Base-by-base conservation (phyloP, 768 basidiomycete genomes). In the Auricularia auricula-judae region DNA sequence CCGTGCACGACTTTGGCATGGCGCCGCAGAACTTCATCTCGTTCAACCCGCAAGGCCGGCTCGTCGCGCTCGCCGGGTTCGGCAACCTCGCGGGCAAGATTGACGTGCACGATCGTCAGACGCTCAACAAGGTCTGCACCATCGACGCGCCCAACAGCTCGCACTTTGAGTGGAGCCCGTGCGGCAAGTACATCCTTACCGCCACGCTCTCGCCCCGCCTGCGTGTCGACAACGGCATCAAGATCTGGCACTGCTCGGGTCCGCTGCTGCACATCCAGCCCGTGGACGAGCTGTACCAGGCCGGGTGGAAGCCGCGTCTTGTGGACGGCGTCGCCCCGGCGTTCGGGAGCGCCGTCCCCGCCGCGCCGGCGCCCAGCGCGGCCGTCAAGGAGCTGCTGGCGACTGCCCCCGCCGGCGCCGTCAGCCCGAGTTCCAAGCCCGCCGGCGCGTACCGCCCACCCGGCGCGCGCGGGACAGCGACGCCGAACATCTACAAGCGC, bases 221-320 rank as follows among this genome's bases (percentile, higher is more conserved):
- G 61, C 86, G 97, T 44, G 97, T 99, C 65, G 97, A 99, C 77
- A 98, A 98, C 69, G 94, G 95, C 1, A 86, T 98, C 74, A 97
- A 95, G 78, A 81, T 99, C 66, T 98, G 89, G 90, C 94, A 96
- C 73, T 94, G 91, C 73, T 82, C 86, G 0, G 95, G 97, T 8
- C 81, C 86, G 1, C 82, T 98, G n/a, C 72, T 97, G 63, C 93
- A 98, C 67, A 78, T 89, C 21, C 92, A 97, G 72, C 71, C 78
- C 59, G 76, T 85, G 63, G 93, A 97, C 3, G 96, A 98, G 72
- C 82, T 97, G 14, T 98, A 98, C 74, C 93, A 97, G 73, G 81
- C 84, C 0, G 78, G 84, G 0, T 96, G 93, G 94, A 79, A 90
- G 36, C 93, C 93, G 8, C 82, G 80, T 0, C 83, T 83, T 23